Evolutionary conservation across 495 filamentous ascomycete species (phyloP), one percentile per base, ranked within the genome.

Genomic region (Penicillium parvum): DNA sequence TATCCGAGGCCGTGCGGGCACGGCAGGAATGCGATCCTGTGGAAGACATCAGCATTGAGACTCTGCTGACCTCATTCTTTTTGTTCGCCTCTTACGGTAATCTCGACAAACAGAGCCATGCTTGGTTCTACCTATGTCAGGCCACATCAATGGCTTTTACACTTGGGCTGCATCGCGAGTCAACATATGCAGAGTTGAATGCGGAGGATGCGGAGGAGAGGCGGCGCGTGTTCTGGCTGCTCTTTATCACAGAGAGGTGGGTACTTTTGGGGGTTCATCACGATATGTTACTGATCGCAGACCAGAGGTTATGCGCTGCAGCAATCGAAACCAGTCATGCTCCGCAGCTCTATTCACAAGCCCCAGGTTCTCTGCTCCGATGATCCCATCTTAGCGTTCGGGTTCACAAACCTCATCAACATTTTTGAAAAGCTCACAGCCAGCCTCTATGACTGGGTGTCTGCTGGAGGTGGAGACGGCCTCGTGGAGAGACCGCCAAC

Each of bases 1-100:
- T 94, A 45, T 77, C 87, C 19, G 89, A 95, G 61, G 82, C 83
- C 2, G 60, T 89, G 22, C 76, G 84, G 17, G 84, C 88, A 17
- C 76, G 88, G 40, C 85, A 83, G 55, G 76, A 78, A n/a, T 81
- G 78, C 50, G 83, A 92, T 49, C 78, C 85, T 52, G 66, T 88
- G 15, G 86, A 88, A 38, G 65, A 62, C 3, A 49, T 64, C 25
- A 73, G 68, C 53, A 78, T 85, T 2, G 80, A 82, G 50, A 82
- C 69, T 9, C 70, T 91, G 7, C 73, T 85, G 42, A 90, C 86
- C 8, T 88, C 84, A 4, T 92, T 84, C 64, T 90, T 92, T 53
- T 63, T 88, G 7, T 92, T 86, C 55, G 85, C 81, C 4, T 83
- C 81, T 34, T 81, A 84, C 60, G 85, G 84, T 47, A 84, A 81